Base-by-base conservation (phyloP, 2,329 filamentous ascomycete species). In the Arthrobotrys musiformis region DNA sequence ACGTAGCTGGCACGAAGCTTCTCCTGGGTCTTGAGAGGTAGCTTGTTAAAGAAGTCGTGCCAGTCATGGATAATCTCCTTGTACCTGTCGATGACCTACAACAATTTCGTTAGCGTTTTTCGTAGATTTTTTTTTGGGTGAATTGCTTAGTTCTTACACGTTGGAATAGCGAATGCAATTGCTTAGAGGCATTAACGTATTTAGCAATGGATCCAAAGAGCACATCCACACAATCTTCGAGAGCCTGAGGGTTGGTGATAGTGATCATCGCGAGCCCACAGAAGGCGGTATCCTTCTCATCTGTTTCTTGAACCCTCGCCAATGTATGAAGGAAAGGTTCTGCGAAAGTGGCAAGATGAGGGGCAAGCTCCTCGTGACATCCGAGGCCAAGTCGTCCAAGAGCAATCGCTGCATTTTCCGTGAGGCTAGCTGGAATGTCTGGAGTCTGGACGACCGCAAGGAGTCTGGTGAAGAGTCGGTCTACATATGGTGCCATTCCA, bases 201-300 rank as follows among this genome's bases (percentile, higher is more conserved):
- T 88, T 87, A 15, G 94, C 92, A 85, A 98, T 96, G 70, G 92
- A 88, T 62, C 87, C 88, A 83, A 99, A 97, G 84, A 95, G 96
- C 70, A 91, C 89, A 37, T 91, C 86, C 44, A 99, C 86, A 72
- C 90, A 92, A 80, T 91, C 91, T 84, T 98, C 95, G 89, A 99
- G 94, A 1, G 93, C 93, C 82, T 93, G 89, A 0, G 95, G 95
- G 81, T 98, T 98, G 82, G 90, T 89, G 78, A 92, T 88, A 2
- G 98, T 92, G 56, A 97, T 88, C 80, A 91, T 88, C 67, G 92
- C 92, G 84, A 99, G 97, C 0, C 95, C 95, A 81, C 93, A 90
- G 83, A 98, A 93, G 0, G 95, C 94, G 26, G 94, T 94, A 0
- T 92, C 93, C 85, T 99, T 99, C 84, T 99, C 95, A 77, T 97